Conservation (phyloP, 768 basidiomycete species). For the Macrolepiota dolichaula region DNA sequence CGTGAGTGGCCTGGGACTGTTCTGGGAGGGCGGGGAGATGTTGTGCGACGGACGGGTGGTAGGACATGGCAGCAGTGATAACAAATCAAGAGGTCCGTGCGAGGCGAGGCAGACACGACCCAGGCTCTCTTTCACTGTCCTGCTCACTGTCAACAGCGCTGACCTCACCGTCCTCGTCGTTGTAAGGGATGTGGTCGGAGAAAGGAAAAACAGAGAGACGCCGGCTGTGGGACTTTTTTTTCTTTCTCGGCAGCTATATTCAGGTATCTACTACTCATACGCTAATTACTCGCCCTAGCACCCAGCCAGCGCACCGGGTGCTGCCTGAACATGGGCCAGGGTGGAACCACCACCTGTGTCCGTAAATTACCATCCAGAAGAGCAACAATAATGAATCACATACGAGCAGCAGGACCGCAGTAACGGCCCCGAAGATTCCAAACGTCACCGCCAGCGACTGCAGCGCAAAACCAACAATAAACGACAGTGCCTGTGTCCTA, state of each 20-base stretch:
- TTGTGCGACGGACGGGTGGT: slow-evolving; percentile 46
- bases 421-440: slow-evolving; percentile 38
- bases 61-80: slow-evolving; percentile 19
- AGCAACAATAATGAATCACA: slow-evolving; percentile 16
- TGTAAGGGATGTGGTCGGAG: background rate
- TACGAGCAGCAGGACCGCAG: slow-evolving; percentile 39
- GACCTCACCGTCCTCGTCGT: background rate
- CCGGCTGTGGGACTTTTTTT: slow-evolving; percentile 15
- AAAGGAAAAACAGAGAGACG: slow-evolving; percentile 1
- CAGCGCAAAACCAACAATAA: slow-evolving; percentile 51
- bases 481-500: slow-evolving; percentile 43
- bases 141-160: background rate
- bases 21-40: slow-evolving; percentile 45
- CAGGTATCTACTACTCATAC: slow-evolving; percentile 1
- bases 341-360: slow-evolving; percentile 56
- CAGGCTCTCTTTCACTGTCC: background rate
- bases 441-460: slow-evolving; percentile 58
- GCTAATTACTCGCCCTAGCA: slow-evolving; percentile 25
- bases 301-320: slow-evolving; percentile 65
- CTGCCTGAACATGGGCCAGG: slow-evolving; percentile 65
- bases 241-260: slow-evolving; percentile 12
- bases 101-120: background rate
- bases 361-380: background rate
- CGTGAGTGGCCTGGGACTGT: slow-evolving; percentile 54
- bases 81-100: slow-evolving; percentile 6